Conservation (phyloP, 2,329 filamentous ascomycete genomes). For the Stenocarpella maydis region DNA sequence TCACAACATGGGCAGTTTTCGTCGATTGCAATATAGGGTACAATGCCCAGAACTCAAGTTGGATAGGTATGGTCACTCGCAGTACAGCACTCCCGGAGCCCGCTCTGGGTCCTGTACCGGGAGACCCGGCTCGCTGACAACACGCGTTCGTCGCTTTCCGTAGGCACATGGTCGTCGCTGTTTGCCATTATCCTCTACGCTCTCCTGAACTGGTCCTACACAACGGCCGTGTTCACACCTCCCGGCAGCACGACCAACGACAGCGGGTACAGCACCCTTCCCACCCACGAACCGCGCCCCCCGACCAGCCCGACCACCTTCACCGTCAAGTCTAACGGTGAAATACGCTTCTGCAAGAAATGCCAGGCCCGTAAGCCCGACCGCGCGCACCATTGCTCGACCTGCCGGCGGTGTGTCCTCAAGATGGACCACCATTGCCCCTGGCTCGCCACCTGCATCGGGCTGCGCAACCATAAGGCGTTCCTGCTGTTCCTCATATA, state of each 20-base stretch:
- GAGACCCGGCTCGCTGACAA: slow-evolving; percentile 31
- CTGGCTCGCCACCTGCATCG: slow-evolving; percentile 96
- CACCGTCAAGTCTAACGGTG: slow-evolving; percentile 91
- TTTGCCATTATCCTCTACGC: slow-evolving; percentile 76
- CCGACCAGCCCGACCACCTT: slow-evolving; percentile 73
- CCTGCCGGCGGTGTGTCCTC: slow-evolving; percentile 90
- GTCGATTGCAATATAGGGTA: slow-evolving; percentile 80
- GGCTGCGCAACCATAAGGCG: slow-evolving; percentile 92
- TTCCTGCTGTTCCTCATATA: slow-evolving; percentile 94
- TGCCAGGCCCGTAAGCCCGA: slow-evolving; percentile 95
- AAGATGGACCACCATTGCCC: slow-evolving; percentile 99
- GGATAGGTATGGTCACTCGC: slow-evolving; percentile 61
- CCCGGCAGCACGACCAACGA: slow-evolving; percentile 76
- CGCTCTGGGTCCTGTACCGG: too few species aligned
- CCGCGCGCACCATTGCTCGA: slow-evolving; percentile 95
- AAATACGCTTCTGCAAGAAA: slow-evolving; percentile 93
- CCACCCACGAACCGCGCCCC: slow-evolving; percentile 68
- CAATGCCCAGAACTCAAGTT: slow-evolving; percentile 58
- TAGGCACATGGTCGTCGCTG: slow-evolving; percentile 64
- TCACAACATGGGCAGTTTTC: slow-evolving; percentile 95
- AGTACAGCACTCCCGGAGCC: neutral
- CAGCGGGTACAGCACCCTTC: slow-evolving; percentile 80
- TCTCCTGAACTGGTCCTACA: slow-evolving; percentile 89
- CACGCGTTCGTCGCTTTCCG: slow-evolving; percentile 29
- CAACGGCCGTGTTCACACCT: slow-evolving; percentile 89